Percentiles rank a stretch among this genome's conserved stretches.
These are phyloP conservation scores for Digitaria exilis DNA, from an alignment of 202 grass and related monocot genomes.

Conservation along the genomic window DNA sequence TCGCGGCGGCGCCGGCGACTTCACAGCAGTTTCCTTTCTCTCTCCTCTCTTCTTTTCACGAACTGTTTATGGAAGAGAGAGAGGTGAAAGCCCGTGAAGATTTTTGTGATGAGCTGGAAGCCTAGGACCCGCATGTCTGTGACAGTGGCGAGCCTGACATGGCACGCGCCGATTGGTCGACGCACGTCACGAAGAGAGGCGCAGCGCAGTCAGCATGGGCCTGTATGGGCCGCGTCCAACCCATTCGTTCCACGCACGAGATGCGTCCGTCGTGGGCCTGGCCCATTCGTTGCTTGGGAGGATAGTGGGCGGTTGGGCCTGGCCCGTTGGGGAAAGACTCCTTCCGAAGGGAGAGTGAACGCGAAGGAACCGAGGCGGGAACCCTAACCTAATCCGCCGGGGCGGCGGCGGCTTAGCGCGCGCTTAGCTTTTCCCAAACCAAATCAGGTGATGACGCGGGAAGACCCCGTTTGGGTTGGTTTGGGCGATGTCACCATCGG, in stretches of 20 bases:
- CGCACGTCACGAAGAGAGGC: conserved; percentile 48
- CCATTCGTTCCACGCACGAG: background rate
- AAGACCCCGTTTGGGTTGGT: background rate
- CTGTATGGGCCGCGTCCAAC: background rate
- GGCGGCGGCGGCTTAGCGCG: background rate
- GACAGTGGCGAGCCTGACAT: background rate
- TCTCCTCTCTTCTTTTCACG: background rate
- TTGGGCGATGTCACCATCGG: background rate
- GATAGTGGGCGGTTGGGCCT: too few relatives aligned
- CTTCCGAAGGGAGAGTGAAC: background rate
- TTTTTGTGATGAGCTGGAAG: background rate
- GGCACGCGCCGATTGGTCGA: conserved; percentile 35
- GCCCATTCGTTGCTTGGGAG: too few relatives aligned
- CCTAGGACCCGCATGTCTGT: conserved; percentile 28
- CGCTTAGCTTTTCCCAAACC: background rate
- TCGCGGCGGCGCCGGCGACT: conserved; percentile 52
- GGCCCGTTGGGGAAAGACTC: background rate
- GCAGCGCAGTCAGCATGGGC: background rate
- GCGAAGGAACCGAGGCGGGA: conserved; percentile 1
- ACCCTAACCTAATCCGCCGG: conserved; percentile 25
- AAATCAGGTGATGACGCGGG: background rate
- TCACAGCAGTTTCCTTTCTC: background rate
- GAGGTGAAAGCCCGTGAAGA: background rate
- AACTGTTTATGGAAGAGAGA: background rate
- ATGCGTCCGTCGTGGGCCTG: background rate